These are phyloP conservation scores for Serendipita vermifera DNA, from an alignment of 768 basidiomycete species.

Conservation along the genomic window DNA sequence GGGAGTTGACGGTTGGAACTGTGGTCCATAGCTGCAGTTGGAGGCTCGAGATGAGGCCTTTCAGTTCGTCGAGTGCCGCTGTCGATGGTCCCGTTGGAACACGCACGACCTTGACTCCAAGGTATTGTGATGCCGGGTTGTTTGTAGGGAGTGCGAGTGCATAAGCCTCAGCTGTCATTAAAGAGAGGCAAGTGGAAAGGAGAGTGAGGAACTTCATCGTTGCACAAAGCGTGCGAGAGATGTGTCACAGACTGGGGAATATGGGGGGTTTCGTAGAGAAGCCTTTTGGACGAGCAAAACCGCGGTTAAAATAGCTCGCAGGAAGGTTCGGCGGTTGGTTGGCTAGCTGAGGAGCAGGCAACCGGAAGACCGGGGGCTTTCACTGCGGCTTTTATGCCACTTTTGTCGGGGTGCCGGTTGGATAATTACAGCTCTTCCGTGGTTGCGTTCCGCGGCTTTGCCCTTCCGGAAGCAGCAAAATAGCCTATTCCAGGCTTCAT, in stretches of 20 bases:
- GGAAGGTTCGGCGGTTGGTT: no score
- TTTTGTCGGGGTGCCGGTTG: no score
- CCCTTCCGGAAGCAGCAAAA: no score
- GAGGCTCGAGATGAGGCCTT: neutral
- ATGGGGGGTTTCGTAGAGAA: no score
- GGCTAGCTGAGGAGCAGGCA: no score
- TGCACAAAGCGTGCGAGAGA: neutral
- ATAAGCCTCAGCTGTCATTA: neutral
- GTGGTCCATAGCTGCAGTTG: conserved; percentile 3
- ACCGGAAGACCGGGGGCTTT: no score
- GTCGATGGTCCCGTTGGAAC: neutral
- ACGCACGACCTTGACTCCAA: neutral
- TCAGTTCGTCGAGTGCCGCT: neutral
- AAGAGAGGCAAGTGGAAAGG: neutral
- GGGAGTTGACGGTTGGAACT: neutral
- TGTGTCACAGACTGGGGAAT: neutral
- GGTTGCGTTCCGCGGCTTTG: no score
- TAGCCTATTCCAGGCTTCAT: no score
- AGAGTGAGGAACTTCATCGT: neutral
- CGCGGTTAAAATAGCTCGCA: no score
- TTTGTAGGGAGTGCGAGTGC: neutral
- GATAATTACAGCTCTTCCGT: no score
- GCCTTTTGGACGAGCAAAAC: no score
- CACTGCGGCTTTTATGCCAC: no score
- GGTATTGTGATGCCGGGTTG: neutral